Conservation (phyloP, 305 asterid species). For the Fraxinus albicans region DNA sequence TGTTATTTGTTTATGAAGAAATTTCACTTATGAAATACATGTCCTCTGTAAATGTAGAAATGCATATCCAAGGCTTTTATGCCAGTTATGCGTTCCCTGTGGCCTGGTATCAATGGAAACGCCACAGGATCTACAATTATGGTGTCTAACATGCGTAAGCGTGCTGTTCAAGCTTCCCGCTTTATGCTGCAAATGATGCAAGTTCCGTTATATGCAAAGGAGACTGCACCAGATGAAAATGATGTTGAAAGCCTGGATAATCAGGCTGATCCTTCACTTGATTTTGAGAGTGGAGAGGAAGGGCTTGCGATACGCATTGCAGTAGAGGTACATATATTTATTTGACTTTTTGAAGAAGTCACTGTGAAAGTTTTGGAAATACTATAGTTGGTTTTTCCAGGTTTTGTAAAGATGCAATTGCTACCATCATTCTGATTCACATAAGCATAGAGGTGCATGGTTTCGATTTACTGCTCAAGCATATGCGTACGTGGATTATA, state of each 20-base stretch:
- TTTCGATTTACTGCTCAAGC: not conserved
- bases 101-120: conserved; percentile 88
- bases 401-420: not conserved
- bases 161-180: conserved; percentile 87
- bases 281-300: conserved; percentile 77
- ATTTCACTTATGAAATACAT: not conserved
- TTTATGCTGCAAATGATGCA: conserved; percentile 98
- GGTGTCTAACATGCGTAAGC: conserved; percentile 85
- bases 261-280: conserved; percentile 35
- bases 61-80: conserved; percentile 77
- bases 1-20: not conserved
- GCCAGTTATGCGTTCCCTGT: conserved; percentile 77
- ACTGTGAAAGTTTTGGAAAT: not conserved
- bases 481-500: not conserved
- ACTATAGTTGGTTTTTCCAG: not conserved
- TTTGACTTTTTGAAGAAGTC: not conserved
- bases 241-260: conserved; percentile 31
- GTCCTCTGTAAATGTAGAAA: conserved; percentile 52
- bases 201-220: conserved; percentile 62
- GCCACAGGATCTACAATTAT: conserved; percentile 52
- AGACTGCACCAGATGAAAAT: conserved; percentile 32
- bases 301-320: conserved; percentile 89
- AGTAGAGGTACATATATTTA: conserved; percentile 60
- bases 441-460: not conserved
- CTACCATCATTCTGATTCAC: conserved; percentile 1